Evolutionary conservation across 495 filamentous ascomycete genomes (phyloP).

Genomic region (Aspergillus nanangensis): DNA sequence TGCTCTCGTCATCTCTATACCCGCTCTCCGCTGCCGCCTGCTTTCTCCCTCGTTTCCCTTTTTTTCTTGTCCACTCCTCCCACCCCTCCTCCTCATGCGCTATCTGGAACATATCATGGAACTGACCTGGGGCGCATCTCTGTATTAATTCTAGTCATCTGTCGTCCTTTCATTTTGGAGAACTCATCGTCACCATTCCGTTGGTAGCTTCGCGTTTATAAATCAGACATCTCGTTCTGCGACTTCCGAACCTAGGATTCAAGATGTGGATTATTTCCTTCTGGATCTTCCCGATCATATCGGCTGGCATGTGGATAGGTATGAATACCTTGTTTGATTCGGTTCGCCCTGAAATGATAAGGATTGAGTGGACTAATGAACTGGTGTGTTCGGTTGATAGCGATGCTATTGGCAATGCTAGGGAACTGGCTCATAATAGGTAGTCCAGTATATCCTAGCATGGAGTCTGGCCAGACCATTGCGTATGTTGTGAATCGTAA

Average conservation of each 20-base stretch:
- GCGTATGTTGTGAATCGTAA: slow-evolving; percentile 53
- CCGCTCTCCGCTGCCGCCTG: too few relatives aligned
- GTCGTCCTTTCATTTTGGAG: too few relatives aligned
- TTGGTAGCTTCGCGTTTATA: too few relatives aligned
- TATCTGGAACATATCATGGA: too few relatives aligned
- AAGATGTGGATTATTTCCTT: slow-evolving; percentile 52
- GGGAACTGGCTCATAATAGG: slow-evolving; percentile 63
- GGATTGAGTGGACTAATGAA: slow-evolving; percentile 1
- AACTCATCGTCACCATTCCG: too few relatives aligned
- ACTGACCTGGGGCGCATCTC: too few relatives aligned
- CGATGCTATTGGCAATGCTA: slow-evolving; percentile 66
- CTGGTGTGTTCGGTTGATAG: too few relatives aligned
- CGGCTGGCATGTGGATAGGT: slow-evolving; percentile 75
- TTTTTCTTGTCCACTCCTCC: neutral
- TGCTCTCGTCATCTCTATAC: too few relatives aligned
- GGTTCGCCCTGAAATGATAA: neutral
- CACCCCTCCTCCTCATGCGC: too few relatives aligned
- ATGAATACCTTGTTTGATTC: slow-evolving; percentile 23
- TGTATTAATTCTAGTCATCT: too few relatives aligned
- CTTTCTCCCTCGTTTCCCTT: neutral
- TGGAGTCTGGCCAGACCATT: slow-evolving; percentile 61
- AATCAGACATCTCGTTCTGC: too few relatives aligned
- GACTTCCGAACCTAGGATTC: too few relatives aligned
- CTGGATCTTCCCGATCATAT: slow-evolving; percentile 79
- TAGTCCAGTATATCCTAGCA: slow-evolving; percentile 58